Base-by-base conservation (phyloP, 1,139 yeast genomes). In the Hyphopichia burtonii region DNA sequence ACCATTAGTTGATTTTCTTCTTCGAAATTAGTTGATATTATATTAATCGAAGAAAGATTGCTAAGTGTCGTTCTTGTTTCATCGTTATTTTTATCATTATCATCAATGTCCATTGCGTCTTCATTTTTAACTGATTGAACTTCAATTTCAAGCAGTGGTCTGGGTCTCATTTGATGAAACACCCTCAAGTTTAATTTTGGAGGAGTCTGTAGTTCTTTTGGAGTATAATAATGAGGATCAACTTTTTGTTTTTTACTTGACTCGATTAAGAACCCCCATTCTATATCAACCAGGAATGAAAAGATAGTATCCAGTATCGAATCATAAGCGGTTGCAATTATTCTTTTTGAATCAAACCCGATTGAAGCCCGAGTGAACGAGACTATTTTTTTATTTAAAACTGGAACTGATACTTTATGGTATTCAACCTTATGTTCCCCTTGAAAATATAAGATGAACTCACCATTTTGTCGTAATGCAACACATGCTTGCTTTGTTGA, bases 401-500 rank as follows among this genome's bases (percentile, higher is more conserved):
- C 53, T 30, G 50, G 45, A 0, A 51, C 36, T 2, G 63, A 44
- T 0, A 65, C 51, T 46, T 70, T 73, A 45, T 71, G 71, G 54
- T 80, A 82, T 46, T 81, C 86, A 12, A 80, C 74, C 41, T 78
- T 75, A 53, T 78, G 83, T 47, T 78, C 83, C 15, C 82, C 80
- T 54, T 83, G 89, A 54, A 77, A 80, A 61, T 80, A 80, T 31
- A 82, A 57, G 34, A 77, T 64, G 31, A 86, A 56, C 39, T 71
- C 69, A 1, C 95, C 96, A 51, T 82, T 79, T 43, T 74, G 71
- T 36, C 94, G 71, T 28, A 88, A 65, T 0, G 81, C 81, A 28
- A 86, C 62, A 53, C 90, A 82, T 1, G 93, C 94, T 50, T 86
- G 87, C 50, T 83, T 85, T 5, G 84, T 74, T 5, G 75, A 62